These are phyloP conservation scores for Trichoderma simmonsii DNA, from an alignment of 2,329 filamentous ascomycete genomes.

Conservation along the genomic window DNA sequence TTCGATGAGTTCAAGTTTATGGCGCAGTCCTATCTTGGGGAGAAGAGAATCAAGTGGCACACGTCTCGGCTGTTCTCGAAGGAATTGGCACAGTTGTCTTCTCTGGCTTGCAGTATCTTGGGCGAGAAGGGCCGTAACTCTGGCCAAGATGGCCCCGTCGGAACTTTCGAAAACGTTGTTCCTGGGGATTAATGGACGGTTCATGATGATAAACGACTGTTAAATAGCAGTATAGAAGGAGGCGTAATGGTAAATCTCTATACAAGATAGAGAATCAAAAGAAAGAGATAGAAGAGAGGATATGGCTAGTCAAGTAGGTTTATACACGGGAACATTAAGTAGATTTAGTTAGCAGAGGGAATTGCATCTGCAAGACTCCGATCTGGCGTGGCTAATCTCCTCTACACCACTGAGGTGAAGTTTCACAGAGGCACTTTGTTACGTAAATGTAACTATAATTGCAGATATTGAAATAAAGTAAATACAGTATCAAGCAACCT, in stretches of 20 bases:
- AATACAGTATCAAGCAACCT: not conserved
- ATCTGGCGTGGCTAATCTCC: not conserved
- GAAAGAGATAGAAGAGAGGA: not conserved
- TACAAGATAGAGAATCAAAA: too few relatives aligned
- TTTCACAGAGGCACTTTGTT: not conserved
- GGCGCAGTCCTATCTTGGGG: not conserved
- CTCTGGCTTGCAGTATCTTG: too few relatives aligned
- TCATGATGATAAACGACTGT: too few relatives aligned
- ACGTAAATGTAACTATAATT: too few relatives aligned
- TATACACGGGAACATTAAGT: not conserved
- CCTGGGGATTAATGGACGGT: too few relatives aligned
- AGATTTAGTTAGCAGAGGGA: not conserved
- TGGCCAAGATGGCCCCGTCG: too few relatives aligned
- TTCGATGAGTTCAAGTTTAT: not conserved
- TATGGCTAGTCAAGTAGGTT: not conserved
- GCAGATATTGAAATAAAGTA: too few relatives aligned
- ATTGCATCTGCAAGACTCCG: not conserved
- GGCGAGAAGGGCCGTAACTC: too few relatives aligned
- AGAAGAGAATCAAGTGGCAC: not conserved
- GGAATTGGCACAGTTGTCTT: too few relatives aligned
- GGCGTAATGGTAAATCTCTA: too few relatives aligned
- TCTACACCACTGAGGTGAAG: not conserved
- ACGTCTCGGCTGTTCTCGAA: not conserved
- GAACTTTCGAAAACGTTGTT: rapidly evolving
- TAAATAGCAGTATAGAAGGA: too few relatives aligned